Evolutionary conservation across 306 rosid genomes (phyloP), one percentile per base, ranked within the genome.

Genomic region (Lathyrus aphaca): DNA sequence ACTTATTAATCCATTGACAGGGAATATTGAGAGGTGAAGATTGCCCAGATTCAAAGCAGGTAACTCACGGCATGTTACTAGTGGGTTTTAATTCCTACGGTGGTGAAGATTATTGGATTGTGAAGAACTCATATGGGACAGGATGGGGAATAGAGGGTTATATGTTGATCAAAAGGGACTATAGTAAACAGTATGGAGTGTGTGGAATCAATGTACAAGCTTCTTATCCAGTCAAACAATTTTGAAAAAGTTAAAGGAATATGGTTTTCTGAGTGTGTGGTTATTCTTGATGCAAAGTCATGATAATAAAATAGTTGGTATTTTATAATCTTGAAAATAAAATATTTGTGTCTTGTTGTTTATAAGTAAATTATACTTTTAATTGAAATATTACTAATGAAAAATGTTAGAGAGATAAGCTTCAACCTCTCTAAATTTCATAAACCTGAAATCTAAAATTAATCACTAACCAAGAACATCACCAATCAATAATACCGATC

Each of bases 121-220:
- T 85, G 62, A 85, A 88, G 71, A 88, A 88, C 61, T 77, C 84
- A 10, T 82, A 10, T 88, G 88, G 90, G 80, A 79, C 39, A 56
- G 37, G 3, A 5, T 85, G 94, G 90, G 94, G 90, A 21, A 17
- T 85, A 0, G 54, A 79, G 9, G 90, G 88, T 32, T 85, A 85
- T 54, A 16, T 81, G 2, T 81, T 74, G 73, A 81, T 87, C 12
- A 81, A 50, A 62, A 85, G 89, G 67, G 81, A 81, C 40, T 81
- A 82, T 7, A 19, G 13, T 15, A 12, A 23, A 42, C 13, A 0
- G 11, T 29, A 42, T 29, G 78, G 78, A n/a, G 78, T 74, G 5
- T 74, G 78, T 55, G 66, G 16, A 27, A 30, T 74, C 13, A 42
- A 51, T 74, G 32, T 13, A 1, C 9, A 38, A 37, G 58, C 72